A percentile compares a stretch with the other conserved stretches of the same genome.
These are phyloP conservation scores for Turritis glabra DNA, from an alignment of 345 rosid species.

Conservation along the genomic window DNA sequence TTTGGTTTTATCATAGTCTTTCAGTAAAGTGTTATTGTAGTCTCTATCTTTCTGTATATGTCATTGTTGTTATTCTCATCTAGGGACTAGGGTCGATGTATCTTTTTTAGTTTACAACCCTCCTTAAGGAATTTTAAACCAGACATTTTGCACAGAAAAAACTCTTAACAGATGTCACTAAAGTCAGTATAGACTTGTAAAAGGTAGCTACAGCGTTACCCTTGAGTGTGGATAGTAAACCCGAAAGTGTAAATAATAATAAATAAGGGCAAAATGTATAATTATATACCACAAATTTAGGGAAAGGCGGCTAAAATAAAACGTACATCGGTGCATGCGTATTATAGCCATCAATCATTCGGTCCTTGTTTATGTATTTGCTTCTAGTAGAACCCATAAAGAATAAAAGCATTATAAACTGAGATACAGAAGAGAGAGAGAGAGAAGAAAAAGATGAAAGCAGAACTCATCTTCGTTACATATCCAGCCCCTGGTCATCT, in stretches of 20 bases:
- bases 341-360: background rate
- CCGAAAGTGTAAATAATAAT: no score
- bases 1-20: background rate
- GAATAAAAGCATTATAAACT: background rate
- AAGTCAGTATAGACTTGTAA: no score
- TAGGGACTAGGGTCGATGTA: no score
- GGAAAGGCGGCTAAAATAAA: background rate
- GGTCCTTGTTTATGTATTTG: background rate
- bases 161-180: no score
- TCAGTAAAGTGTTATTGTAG: background rate
- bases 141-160: no score
- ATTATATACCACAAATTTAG: no score
- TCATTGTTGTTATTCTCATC: background rate
- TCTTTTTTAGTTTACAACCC: no score
- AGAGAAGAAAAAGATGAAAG: background rate
- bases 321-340: background rate
- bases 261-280: background rate
- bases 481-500: slow-evolving; percentile 49
- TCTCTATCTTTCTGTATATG: background rate
- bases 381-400: background rate
- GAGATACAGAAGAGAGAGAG: background rate
- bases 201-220: no score
- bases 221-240: no score
- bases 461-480: slow-evolving; percentile 33
- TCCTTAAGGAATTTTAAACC: no score